Evolutionary conservation across 2,329 filamentous ascomycete genomes (phyloP).

Genomic region (Tothia fuscella): DNA sequence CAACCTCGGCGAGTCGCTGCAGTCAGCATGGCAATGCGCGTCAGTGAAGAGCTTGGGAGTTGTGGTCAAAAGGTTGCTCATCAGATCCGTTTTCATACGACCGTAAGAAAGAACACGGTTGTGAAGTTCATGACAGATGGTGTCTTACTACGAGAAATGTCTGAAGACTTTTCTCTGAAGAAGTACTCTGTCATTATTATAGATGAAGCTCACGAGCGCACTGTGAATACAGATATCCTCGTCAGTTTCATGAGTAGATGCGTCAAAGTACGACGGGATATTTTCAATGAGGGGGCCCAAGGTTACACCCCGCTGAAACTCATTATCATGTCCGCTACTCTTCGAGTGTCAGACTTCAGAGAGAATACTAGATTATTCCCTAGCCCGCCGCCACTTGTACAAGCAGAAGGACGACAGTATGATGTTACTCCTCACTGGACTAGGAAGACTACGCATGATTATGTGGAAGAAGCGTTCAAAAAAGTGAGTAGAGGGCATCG

Average conservation of each 20-base stretch:
- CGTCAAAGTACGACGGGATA: slow-evolving; percentile 64
- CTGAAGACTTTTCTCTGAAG: slow-evolving; percentile 72
- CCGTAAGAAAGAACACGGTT: slow-evolving; percentile 64
- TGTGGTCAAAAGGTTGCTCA: slow-evolving; percentile 72
- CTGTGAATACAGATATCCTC: slow-evolving; percentile 95
- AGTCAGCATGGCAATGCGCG: slow-evolving; percentile 91
- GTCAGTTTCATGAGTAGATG: slow-evolving; percentile 94
- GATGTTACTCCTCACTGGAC: slow-evolving; percentile 85
- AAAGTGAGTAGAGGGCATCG: slow-evolving; percentile 81
- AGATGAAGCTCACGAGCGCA: slow-evolving; percentile 94
- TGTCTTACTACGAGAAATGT: slow-evolving; percentile 82
- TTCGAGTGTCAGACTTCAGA: slow-evolving; percentile 81
- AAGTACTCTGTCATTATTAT: slow-evolving; percentile 93
- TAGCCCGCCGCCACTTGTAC: slow-evolving; percentile 65
- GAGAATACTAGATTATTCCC: slow-evolving; percentile 71
- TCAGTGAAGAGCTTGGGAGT: slow-evolving; percentile 71
- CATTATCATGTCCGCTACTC: slow-evolving; percentile 94
- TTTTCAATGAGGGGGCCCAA: slow-evolving; percentile 58
- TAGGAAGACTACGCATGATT: slow-evolving; percentile 70
- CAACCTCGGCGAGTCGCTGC: slow-evolving; percentile 91
- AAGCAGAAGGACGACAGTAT: slow-evolving; percentile 86
- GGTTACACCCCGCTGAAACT: slow-evolving; percentile 69
- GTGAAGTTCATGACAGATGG: slow-evolving; percentile 99
- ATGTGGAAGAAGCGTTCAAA: slow-evolving; percentile 76
- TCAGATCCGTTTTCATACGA: slow-evolving; percentile 86